Evolutionary conservation across 2,329 filamentous ascomycete genomes (phyloP).

Genomic region (Pyricularia sp.): DNA sequence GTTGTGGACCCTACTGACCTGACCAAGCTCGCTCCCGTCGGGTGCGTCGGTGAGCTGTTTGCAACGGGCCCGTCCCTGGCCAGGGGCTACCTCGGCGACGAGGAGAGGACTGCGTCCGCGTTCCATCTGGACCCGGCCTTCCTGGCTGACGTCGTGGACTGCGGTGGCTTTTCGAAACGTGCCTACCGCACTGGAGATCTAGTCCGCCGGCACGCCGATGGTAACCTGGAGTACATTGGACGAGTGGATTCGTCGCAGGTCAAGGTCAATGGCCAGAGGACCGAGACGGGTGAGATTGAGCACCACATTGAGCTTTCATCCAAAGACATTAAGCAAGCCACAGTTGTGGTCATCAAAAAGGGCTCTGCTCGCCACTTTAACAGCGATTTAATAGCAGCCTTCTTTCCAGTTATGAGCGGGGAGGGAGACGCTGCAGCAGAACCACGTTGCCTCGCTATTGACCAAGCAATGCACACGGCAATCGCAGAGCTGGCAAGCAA

Average conservation of each 20-base stretch:
- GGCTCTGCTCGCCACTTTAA: slow-evolving; percentile 1
- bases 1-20: neutral
- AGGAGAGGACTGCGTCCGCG: slow-evolving; percentile 10
- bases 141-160: slow-evolving; percentile 8
- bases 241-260: slow-evolving; percentile 17
- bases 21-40: neutral
- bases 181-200: slow-evolving; percentile 19
- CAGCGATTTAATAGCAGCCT: neutral
- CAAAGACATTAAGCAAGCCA: neutral
- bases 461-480: neutral
- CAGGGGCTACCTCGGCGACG: slow-evolving; percentile 29
- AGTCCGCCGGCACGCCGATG: slow-evolving; percentile 11
- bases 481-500: slow-evolving; percentile 6
- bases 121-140: slow-evolving; percentile 14
- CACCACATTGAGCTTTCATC: neutral
- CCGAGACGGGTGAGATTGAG: slow-evolving; percentile 3
- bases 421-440: neutral
- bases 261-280: slow-evolving; percentile 12
- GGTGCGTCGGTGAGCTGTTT: slow-evolving; percentile 25
- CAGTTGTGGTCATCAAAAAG: neutral
- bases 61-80: slow-evolving; percentile 35
- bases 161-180: neutral
- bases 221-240: slow-evolving; percentile 13
- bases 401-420: neutral
- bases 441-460: neutral